Conservation (phyloP, 192 early-diverging fungal genomes). For the Entomortierella beljakovae region DNA sequence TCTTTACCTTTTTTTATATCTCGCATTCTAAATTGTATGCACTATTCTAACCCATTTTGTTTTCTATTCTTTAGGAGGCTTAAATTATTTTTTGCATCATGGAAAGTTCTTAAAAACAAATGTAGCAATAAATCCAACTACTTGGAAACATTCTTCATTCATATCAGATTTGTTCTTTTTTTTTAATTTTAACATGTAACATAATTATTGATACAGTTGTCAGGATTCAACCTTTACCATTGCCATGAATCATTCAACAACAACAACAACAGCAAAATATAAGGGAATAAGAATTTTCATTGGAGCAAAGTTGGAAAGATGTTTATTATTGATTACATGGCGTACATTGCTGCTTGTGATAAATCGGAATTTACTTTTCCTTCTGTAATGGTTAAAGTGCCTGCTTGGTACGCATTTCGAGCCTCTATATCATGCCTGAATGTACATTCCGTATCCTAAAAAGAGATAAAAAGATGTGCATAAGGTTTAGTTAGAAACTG, state of each 20-base stretch:
- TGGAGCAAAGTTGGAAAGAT: no score
- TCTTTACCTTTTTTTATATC: not conserved
- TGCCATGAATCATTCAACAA: not conserved
- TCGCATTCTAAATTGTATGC: not conserved
- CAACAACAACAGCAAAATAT: not conserved
- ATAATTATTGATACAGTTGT: not conserved
- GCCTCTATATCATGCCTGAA: slow-evolving; percentile 37
- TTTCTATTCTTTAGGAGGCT: slow-evolving; percentile 39
- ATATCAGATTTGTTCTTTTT: not conserved
- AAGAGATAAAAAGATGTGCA: not conserved
- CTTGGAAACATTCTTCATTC: not conserved
- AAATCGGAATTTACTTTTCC: not conserved
- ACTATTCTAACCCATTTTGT: not conserved
- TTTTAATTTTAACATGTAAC: not conserved
- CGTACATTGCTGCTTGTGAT: slow-evolving; percentile 1
- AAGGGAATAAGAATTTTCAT: not conserved
- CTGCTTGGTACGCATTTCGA: not conserved
- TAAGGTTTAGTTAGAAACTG: not conserved
- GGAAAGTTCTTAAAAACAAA: slow-evolving; percentile 6
- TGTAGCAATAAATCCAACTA: slow-evolving; percentile 37
- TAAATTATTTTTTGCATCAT: slow-evolving; percentile 32
- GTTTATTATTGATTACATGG: not conserved
- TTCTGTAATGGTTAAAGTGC: not conserved
- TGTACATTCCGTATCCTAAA: slow-evolving; percentile 16
- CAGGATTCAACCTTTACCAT: not conserved